Evolutionary conservation across 768 basidiomycete genomes (phyloP).

Genomic region (Lyophyllum shimeji): DNA sequence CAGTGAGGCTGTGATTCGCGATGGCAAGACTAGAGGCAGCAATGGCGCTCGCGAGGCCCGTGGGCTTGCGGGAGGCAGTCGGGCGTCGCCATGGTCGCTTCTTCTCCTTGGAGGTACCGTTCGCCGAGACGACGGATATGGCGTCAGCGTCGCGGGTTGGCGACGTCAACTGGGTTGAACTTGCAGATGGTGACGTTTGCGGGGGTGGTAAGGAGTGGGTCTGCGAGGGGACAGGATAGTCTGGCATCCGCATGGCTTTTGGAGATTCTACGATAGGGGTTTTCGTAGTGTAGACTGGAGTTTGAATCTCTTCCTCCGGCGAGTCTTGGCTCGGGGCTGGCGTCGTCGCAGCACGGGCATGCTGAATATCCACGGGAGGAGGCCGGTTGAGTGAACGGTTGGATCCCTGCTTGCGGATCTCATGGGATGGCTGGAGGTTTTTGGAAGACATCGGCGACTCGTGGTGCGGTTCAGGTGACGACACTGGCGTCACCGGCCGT

Average conservation of each 20-base stretch:
- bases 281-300: conserved; percentile 15
- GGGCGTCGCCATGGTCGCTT: conserved; percentile 44
- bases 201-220: conserved; percentile 13
- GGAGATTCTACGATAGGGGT: conserved; percentile 47
- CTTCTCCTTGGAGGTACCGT: conserved; percentile 27
- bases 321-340: conserved; percentile 8
- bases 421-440: conserved; percentile 23
- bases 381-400: conserved; percentile 35
- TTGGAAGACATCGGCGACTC: conserved; percentile 18
- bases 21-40: conserved; percentile 68
- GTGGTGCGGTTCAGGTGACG: conserved; percentile 18
- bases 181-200: conserved; percentile 11
- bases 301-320: conserved; percentile 15
- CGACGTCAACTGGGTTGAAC: conserved; percentile 17
- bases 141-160: conserved; percentile 22
- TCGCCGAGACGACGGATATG: conserved; percentile 23
- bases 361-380: conserved; percentile 22
- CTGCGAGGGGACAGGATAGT: conserved; percentile 18
- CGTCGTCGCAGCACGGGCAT: conserved; percentile 27
- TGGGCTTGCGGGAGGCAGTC: conserved; percentile 44
- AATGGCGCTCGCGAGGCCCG: conserved; percentile 65
- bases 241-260: conserved; percentile 33
- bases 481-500: conserved; percentile 16
- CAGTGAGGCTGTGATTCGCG: conserved; percentile 52
- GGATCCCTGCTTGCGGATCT: conserved; percentile 34